Conservation (phyloP, 2,329 filamentous ascomycete species). For the Reticulascus tulasneorum region DNA sequence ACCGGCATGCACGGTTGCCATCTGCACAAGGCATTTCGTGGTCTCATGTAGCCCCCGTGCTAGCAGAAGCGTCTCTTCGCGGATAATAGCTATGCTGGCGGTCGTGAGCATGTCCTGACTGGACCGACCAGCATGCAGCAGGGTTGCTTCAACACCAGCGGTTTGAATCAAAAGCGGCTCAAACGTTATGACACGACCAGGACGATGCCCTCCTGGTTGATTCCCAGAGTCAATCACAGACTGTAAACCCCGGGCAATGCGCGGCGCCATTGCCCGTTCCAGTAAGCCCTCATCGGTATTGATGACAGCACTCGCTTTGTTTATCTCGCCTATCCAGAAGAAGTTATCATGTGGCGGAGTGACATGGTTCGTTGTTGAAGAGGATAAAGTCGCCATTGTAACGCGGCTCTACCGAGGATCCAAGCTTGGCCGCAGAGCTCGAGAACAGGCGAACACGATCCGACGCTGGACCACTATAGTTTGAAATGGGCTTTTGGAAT, state of each 20-base stretch:
- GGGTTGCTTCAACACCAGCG: constrained; percentile 7
- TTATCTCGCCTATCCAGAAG: constrained; percentile 11
- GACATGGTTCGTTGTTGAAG: too few species aligned
- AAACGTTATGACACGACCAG: constrained; percentile 9
- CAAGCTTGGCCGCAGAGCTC: too few species aligned
- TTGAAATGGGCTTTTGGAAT: too few species aligned
- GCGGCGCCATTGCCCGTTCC: background rate
- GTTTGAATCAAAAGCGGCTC: constrained; percentile 9
- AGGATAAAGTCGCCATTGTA: too few species aligned
- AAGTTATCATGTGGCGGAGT: too few species aligned
- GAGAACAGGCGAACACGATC: too few species aligned
- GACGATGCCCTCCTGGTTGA: constrained; percentile 4
- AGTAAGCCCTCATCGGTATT: constrained; percentile 9
- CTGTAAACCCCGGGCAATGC: constrained; percentile 4
- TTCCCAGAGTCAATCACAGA: constrained; percentile 4
- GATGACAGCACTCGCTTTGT: constrained; percentile 11
- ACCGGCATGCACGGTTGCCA: constrained; percentile 1
- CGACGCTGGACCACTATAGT: too few species aligned
- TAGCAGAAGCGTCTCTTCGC: constrained; percentile 6
- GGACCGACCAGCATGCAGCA: constrained; percentile 10
- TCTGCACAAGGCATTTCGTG: background rate
- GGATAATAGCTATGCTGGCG: constrained; percentile 2
- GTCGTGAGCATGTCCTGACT: constrained; percentile 12
- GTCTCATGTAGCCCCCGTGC: constrained; percentile 5
- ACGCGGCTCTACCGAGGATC: too few species aligned